A percentile compares a stretch with the other conserved stretches of the same genome.
Evolutionary conservation across 129 eudicot genomes (phyloP).

Genomic region (Chrysanthemum makinoi): DNA sequence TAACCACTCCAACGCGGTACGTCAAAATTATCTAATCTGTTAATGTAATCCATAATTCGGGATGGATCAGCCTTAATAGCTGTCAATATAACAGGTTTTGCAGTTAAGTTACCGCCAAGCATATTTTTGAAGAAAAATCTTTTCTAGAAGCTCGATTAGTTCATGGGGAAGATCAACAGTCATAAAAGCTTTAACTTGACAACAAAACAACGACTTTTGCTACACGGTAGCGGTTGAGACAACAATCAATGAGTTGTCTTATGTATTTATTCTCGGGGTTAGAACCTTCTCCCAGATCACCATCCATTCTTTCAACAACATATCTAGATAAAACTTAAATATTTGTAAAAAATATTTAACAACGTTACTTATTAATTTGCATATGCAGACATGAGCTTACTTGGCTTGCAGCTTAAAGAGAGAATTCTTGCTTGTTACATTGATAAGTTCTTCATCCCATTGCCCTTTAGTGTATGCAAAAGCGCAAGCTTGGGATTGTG

Average conservation of each 20-base stretch:
- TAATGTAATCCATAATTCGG: conserved; percentile 86
- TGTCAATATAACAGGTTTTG: conserved; percentile 83
- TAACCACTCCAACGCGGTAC: conserved; percentile 99
- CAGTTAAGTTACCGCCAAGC: conserved; percentile 92
- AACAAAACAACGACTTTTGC: conserved; percentile 92
- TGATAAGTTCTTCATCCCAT: too few relatives aligned
- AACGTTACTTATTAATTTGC: too few relatives aligned
- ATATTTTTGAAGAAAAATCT: conserved; percentile 89
- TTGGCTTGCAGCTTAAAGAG: too few relatives aligned
- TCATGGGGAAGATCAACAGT: conserved; percentile 99
- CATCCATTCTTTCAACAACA: conserved; percentile 97
- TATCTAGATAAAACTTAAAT: conserved; percentile 43
- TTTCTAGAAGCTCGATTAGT: conserved; percentile 90
- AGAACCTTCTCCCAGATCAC: conserved; percentile 91
- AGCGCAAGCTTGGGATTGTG: too few relatives aligned
- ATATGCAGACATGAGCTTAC: too few relatives aligned
- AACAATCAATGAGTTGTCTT: conserved; percentile 93
- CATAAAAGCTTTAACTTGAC: conserved; percentile 97
- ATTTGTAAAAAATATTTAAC: neutral
- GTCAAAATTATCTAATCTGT: conserved; percentile 88
- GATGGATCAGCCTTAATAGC: conserved; percentile 94
- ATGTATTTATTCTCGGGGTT: conserved; percentile 94
- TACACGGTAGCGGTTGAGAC: conserved; percentile 89
- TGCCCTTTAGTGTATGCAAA: too few relatives aligned
- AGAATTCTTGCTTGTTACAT: too few relatives aligned